Base-by-base conservation (phyloP, 2,329 filamentous ascomycete species). In the Xylariaceae sp. region DNA sequence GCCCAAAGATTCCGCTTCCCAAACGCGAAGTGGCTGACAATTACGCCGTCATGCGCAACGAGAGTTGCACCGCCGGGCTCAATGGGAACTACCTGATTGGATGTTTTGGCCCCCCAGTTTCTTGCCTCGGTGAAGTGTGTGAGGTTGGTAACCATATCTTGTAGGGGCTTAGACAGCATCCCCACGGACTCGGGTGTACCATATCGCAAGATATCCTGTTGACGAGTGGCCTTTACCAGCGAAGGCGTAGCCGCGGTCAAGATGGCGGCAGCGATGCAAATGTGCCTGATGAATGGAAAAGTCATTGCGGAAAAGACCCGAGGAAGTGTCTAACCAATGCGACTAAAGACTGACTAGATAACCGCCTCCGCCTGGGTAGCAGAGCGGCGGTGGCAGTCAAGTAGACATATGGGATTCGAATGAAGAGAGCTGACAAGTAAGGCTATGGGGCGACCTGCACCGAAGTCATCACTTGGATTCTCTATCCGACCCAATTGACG, bases 1-100 rank as follows among this genome's bases (percentile, higher is more conserved):
- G 40, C 45, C 45, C 46, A 55, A n/a, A 55, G 52, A 24, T 50
- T 50, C n/a, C 52, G 33, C 33, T 55, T 55, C 29, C 52, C 52
- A 30, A 55, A 50, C n/a, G 52, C 52, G 23, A 55, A 55, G 18
- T 55, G 52, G 23, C 52, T 55, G 20, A 55, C 52, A 36, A 55
- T 55, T 4, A 50, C 46, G 26, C 52, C 41, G 11, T 46, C 26
- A 18, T 50, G 52, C 13, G 52, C 52, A 21, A 55, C 5, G n/a
- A 55, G 45, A 26, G 44, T 46, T 20, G 41, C 26, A 21, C 45
- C 46, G 9, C 52, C 52, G 11, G 52, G 52, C 18, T 55, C 52
- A 15, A 55, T 46, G 4, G 52, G 52, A 1, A 55, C 45, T 8
- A 35, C 26, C 18, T 55, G 52, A 16, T 55, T 41, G 21, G 40